phyloP scores from a whole-genome alignment of 1,139 yeast species.

The Taphrina wiesneri region DNA sequence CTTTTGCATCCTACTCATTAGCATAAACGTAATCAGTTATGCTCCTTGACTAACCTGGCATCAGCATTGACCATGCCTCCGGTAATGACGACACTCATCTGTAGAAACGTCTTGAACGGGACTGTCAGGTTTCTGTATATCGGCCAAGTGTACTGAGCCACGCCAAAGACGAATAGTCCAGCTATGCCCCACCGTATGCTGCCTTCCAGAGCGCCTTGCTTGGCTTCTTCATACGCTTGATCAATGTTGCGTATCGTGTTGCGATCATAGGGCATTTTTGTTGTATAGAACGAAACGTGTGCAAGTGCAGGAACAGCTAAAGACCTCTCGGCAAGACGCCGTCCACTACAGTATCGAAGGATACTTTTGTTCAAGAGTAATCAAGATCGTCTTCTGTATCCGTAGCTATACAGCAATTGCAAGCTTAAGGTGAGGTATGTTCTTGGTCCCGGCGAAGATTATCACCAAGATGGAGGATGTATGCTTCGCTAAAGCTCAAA shows the following conservation, averaged over 20 bases:
- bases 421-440: too few species aligned
- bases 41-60: neutral
- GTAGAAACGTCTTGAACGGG: slow-evolving; percentile 26
- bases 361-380: too few species aligned
- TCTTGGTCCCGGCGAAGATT: too few species aligned
- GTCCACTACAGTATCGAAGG: too few species aligned
- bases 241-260: slow-evolving; percentile 27
- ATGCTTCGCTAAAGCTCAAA: too few species aligned
- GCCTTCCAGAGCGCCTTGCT: slow-evolving; percentile 24
- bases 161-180: slow-evolving; percentile 28
- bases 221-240: slow-evolving; percentile 30
- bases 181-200: slow-evolving; percentile 29
- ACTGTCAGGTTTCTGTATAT: slow-evolving; percentile 28
- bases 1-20: slow-evolving; percentile 11
- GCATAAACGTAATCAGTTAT: neutral
- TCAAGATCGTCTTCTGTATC: too few species aligned
- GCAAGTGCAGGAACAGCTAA: too few species aligned
- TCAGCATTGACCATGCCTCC: slow-evolving; percentile 32
- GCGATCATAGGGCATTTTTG: slow-evolving; percentile 22
- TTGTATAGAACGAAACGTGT: too few species aligned
- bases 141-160: slow-evolving; percentile 32
- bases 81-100: slow-evolving; percentile 26
- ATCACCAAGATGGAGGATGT: too few species aligned
- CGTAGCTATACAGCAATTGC: too few species aligned
- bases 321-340: too few species aligned